Evolutionary conservation across 2,329 filamentous ascomycete genomes (phyloP).

Genomic region (Aureobasidium sp.): DNA sequence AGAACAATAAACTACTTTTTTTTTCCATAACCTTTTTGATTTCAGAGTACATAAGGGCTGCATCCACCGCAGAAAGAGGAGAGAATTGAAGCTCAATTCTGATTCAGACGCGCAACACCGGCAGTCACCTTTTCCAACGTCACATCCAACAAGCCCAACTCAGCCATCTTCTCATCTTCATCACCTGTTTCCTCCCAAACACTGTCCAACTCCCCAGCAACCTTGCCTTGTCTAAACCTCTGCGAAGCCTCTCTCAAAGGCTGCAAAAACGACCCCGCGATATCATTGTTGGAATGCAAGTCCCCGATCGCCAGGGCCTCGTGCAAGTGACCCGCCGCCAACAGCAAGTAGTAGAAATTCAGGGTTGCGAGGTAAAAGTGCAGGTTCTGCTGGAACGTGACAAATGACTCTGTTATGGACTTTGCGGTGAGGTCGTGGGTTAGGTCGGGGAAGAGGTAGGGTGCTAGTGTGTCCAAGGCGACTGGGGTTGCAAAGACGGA

Average conservation of each 20-base stretch:
- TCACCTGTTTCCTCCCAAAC: slow-evolving; percentile 32
- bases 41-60: too few species aligned
- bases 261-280: slow-evolving; percentile 37
- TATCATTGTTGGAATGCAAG: slow-evolving; percentile 34
- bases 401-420: slow-evolving; percentile 33
- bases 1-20: too few species aligned
- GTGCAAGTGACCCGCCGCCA: slow-evolving; percentile 44
- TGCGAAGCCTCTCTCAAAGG: slow-evolving; percentile 35
- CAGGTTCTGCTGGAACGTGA: slow-evolving; percentile 45
- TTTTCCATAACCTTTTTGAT: too few species aligned
- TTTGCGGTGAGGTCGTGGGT: slow-evolving; percentile 35
- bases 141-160: slow-evolving; percentile 27
- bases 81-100: neutral
- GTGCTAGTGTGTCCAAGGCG: slow-evolving; percentile 42
- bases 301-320: slow-evolving; percentile 40
- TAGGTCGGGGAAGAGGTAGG: slow-evolving; percentile 47
- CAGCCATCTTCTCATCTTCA: slow-evolving; percentile 30
- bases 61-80: neutral
- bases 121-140: slow-evolving; percentile 28
- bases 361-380: slow-evolving; percentile 50
- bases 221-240: slow-evolving; percentile 32
- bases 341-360: slow-evolving; percentile 53
- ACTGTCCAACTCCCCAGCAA: slow-evolving; percentile 30
- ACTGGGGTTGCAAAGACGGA: slow-evolving; percentile 44
- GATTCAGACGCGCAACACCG: slow-evolving; percentile 25